Base-by-base conservation (phyloP, 768 basidiomycete genomes). In the Termitomyces heimii region DNA sequence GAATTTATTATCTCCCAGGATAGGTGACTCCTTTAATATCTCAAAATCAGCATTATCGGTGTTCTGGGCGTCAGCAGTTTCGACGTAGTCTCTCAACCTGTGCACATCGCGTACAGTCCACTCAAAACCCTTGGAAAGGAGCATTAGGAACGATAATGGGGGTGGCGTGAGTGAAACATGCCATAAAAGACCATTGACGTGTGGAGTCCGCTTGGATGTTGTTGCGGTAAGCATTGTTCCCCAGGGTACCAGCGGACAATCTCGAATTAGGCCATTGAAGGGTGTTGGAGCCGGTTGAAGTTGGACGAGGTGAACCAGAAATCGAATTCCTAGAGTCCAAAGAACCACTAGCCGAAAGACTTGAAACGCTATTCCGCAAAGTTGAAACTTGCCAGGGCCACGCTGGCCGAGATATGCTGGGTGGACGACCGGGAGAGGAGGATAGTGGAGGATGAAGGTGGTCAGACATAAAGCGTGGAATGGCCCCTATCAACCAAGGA, bases 1-100 rank as follows among this genome's bases (percentile, higher is more conserved):
- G 71, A 77, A 81, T 68, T 86, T 86, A 56, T 82, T 82, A 56
- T 88, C 86, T 40, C 84, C 87, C 6, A 89, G 71, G 53, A 84
- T 75, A 6, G 85, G 85, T 0, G 85, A 84, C 58, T 86, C 80
- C 62, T 79, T 82, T 43, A 89, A 70, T 16, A 88, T 71, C 56
- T 86, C 85, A 58, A 85, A 86, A 43, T 79, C 78, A 5, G 73
- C 72, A 24, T 70, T 69, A 35, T 77, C 75, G 4, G 62, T 64
- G n/a, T 63, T 65, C 10, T 63, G 63, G 10, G 63, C 50, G 14
- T 69, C 66, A 18, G 66, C 60, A 16, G 75, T 72, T 67, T 89
- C 86, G 3, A 89, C 75, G 59, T 78, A 81, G 54, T 85, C 77
- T 39, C 77, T 74, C 42, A 90, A 71, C 56, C 78, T 81, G 51